phyloP scores from a whole-genome alignment of 768 basidiomycete genomes.

The Boletus vermiculosoides region DNA sequence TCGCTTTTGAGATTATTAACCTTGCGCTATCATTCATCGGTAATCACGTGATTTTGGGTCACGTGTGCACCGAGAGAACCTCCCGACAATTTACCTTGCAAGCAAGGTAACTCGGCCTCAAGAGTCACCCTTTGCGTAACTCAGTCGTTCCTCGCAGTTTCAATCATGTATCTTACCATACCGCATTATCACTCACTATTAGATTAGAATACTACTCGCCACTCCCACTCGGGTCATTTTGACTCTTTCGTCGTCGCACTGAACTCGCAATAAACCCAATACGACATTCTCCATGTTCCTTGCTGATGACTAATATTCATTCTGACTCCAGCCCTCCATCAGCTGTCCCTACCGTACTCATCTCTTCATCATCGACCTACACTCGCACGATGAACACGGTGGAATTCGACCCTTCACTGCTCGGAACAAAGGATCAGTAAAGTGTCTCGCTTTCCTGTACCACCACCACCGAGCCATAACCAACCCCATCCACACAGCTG shows the following conservation, averaged over 20 bases:
- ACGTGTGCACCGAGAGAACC: too few species aligned
- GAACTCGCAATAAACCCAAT: background rate
- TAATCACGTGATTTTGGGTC: too few species aligned
- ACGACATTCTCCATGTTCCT: background rate
- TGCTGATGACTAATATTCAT: constrained; percentile 19
- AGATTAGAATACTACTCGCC: constrained; percentile 20
- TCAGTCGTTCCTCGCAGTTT: constrained; percentile 3
- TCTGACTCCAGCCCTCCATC: background rate
- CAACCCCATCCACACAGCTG: constrained; percentile 47
- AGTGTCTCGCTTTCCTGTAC: constrained; percentile 22
- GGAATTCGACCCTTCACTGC: constrained; percentile 65
- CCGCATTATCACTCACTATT: constrained; percentile 11
- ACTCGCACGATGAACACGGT: constrained; percentile 31
- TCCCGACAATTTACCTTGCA: too few species aligned
- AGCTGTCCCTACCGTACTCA: background rate
- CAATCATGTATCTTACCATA: constrained; percentile 25
- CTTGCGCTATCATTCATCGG: too few species aligned
- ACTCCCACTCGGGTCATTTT: constrained; percentile 3
- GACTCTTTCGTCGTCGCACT: background rate
- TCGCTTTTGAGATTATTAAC: too few species aligned
- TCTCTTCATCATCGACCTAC: background rate
- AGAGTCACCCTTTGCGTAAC: background rate
- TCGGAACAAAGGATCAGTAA: constrained; percentile 81
- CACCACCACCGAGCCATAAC: background rate
- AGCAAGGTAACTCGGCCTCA: too few species aligned